Base-by-base conservation (phyloP, 2,329 filamentous ascomycete genomes). In the Exophiala sp. region DNA sequence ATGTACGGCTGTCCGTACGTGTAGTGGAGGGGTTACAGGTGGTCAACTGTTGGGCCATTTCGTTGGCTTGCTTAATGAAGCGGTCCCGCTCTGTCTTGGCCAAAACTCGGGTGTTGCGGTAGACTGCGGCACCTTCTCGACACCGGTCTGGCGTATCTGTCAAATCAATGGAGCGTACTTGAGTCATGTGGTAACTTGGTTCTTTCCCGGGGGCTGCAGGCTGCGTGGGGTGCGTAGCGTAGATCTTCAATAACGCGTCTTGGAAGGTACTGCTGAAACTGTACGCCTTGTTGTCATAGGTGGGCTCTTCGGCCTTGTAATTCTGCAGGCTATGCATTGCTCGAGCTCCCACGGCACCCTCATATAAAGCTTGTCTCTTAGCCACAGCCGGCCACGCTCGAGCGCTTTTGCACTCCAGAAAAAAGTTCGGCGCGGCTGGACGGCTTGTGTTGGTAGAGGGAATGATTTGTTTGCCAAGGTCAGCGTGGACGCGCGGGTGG, bases 91-190 rank as follows among this genome's bases (percentile, higher is more conserved):
- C 57, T 22, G 59, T 51, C 51, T 64, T 61, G 2, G 71, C 68
- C 55, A 66, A 57, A 38, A 73, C 68, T 52, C 69, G 60, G 1
- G 59, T 57, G 58, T 74, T 73, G 41, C 70, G 63, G 53, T 70
- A 70, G 43, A 67, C 67, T 1, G 62, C 62, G 5, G 61, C 64
- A n/a, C 69, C 71, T 47, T 63, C 13, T 14, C 60, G 42, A 49
- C 70, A 73, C 1, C 39, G 58, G 1, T 70, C 57, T 2, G 40
- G 19, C 41, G 56, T 49, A 22, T 42, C 42, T 0, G 62, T 69
- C 58, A 73, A 52, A 2, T 1, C 48, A 23, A 35, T 70, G 1
- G 16, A 41, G 0, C 53, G 43, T 0, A 73, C 2, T 43, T 66
- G 57, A 9, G 66, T 70, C 66, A 73, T 74, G 41, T 72, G 62